phyloP scores from a whole-genome alignment of 306 rosid species.

The Ziziphus jujuba region DNA sequence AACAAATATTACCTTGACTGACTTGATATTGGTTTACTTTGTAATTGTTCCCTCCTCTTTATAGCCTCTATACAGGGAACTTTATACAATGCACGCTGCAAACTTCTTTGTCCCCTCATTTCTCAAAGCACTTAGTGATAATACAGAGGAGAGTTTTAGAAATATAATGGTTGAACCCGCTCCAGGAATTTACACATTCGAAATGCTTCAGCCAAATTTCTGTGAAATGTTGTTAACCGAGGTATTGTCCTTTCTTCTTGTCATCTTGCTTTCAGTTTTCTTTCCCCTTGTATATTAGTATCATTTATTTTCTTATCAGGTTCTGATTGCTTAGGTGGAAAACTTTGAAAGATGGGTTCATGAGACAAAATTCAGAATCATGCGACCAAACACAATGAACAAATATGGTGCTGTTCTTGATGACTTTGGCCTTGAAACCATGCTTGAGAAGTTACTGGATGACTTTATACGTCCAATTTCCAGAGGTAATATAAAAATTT shows the following conservation, averaged over 20 bases:
- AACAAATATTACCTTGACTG: constrained; percentile 5
- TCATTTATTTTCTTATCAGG: constrained; percentile 52
- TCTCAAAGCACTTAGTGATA: constrained; percentile 71
- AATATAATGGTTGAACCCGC: constrained; percentile 57
- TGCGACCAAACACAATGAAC: constrained; percentile 97
- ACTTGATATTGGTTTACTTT: constrained; percentile 22
- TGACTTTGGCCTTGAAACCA: constrained; percentile 83
- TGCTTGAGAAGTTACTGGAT: constrained; percentile 80
- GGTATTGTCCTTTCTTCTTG: constrained; percentile 52
- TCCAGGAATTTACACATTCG: constrained; percentile 72
- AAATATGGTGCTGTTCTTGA: constrained; percentile 90
- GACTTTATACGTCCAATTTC: constrained; percentile 74
- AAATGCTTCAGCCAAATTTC: constrained; percentile 83
- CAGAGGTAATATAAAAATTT: constrained; percentile 42
- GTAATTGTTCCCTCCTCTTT: constrained; percentile 22
- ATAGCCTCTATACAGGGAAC: constrained; percentile 73
- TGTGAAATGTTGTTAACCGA: constrained; percentile 79
- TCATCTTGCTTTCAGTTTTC: constrained; percentile 17
- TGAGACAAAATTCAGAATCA: constrained; percentile 68
- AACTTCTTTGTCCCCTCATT: constrained; percentile 82
- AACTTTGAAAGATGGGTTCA: constrained; percentile 89
- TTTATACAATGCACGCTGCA: constrained; percentile 61
- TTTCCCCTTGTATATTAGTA: constrained; percentile 25
- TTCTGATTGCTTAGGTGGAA: constrained; percentile 81
- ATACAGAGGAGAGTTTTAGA: constrained; percentile 69